Percentiles rank a stretch among this genome's conserved stretches.
These are phyloP conservation scores for Candida tetrigidarum DNA, from an alignment of 1,139 yeast genomes.

Conservation along the genomic window DNA sequence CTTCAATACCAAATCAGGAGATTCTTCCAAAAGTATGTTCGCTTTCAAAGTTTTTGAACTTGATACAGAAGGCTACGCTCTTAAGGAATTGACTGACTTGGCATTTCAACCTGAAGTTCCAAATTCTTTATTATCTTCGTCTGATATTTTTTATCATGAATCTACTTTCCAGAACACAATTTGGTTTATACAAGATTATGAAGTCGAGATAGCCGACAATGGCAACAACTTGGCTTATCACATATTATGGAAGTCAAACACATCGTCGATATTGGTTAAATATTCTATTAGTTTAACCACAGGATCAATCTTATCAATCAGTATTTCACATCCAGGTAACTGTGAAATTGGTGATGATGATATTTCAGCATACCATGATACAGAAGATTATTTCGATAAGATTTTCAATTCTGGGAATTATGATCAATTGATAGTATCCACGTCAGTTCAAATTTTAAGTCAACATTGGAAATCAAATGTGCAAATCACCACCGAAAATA, in stretches of 20 bases:
- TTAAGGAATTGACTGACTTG: constrained; percentile 29
- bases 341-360: constrained; percentile 20
- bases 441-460: constrained; percentile 41
- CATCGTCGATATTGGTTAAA: constrained; percentile 46
- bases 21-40: constrained; percentile 24
- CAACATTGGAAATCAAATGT: constrained; percentile 24
- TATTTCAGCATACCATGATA: constrained; percentile 29
- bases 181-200: constrained; percentile 54
- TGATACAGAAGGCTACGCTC: constrained; percentile 22
- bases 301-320: constrained; percentile 23
- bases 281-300: constrained; percentile 23
- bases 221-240: constrained; percentile 24
- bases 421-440: constrained; percentile 43
- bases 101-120: constrained; percentile 33
- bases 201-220: constrained; percentile 27
- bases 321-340: constrained; percentile 23
- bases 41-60: constrained; percentile 30
- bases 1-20: constrained; percentile 13
- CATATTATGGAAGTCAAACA: constrained; percentile 68
- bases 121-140: constrained; percentile 14
- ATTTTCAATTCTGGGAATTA: constrained; percentile 55
- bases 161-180: constrained; percentile 29
- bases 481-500: not conserved
- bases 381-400: constrained; percentile 44
- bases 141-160: constrained; percentile 13